These are phyloP conservation scores for Diaporthe citrichinensis DNA, from an alignment of 2,329 filamentous ascomycete genomes.

Conservation along the genomic window DNA sequence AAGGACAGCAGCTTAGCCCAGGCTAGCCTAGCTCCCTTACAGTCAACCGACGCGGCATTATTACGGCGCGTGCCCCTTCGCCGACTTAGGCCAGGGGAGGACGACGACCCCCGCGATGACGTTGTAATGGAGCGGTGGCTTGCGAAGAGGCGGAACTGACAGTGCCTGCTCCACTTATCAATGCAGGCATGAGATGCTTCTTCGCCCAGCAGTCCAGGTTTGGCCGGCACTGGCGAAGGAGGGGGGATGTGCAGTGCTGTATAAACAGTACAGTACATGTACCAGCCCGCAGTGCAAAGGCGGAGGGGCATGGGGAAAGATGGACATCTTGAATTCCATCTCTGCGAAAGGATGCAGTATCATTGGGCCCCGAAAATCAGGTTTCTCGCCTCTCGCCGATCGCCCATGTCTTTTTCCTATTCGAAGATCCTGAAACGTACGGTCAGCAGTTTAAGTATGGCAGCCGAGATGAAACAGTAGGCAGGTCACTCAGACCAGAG, in stretches of 20 bases:
- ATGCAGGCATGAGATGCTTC: conserved; percentile 12
- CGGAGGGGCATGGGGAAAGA: background rate
- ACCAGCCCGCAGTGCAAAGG: background rate
- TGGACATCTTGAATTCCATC: conserved; percentile 29
- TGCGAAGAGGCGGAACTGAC: conserved; percentile 1
- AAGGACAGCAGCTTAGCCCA: conserved; percentile 10
- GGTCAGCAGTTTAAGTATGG: conserved; percentile 20
- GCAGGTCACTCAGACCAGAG: conserved; percentile 6
- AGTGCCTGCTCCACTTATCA: conserved; percentile 21
- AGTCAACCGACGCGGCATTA: conserved; percentile 6
- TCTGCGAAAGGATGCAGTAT: conserved; percentile 3
- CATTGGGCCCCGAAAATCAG: conserved; percentile 32
- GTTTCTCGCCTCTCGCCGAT: conserved; percentile 33
- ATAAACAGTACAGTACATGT: background rate
- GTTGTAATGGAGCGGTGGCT: conserved; percentile 30
- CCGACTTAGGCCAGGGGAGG: background rate
- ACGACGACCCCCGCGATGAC: conserved; percentile 37
- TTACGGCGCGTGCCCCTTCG: background rate
- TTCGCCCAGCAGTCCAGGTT: background rate
- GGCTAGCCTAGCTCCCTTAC: conserved; percentile 10
- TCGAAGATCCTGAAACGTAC: conserved; percentile 39
- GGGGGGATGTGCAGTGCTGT: background rate
- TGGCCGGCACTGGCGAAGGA: background rate
- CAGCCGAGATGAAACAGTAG: conserved; percentile 41
- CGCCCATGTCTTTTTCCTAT: conserved; percentile 31